Evolutionary conservation across 768 basidiomycete species (phyloP).

Genomic region (Hortiboletus campestris): DNA sequence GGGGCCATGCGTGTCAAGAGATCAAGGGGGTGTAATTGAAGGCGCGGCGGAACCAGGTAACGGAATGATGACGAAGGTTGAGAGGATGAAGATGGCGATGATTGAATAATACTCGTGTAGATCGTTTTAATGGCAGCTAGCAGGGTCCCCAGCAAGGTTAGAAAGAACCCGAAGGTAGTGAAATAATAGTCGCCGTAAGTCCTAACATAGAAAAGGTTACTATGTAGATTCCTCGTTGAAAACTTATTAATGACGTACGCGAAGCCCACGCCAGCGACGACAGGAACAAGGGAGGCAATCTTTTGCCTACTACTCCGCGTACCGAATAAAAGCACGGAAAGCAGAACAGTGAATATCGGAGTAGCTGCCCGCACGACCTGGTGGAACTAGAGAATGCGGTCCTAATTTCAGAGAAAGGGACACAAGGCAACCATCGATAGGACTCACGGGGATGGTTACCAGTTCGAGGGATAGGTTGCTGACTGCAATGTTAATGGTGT

Average conservation of each 20-base stretch:
- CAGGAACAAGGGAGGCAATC: conserved; percentile 73
- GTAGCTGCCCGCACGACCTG: conserved; percentile 94
- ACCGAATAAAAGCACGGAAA: conserved; percentile 70
- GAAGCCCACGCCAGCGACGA: conserved; percentile 86
- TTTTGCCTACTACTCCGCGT: conserved; percentile 59
- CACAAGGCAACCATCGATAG: not conserved
- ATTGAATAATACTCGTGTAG: conserved; percentile 78
- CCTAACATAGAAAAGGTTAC: conserved; percentile 39
- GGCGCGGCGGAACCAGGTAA: conserved; percentile 32
- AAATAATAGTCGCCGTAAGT: conserved; percentile 97
- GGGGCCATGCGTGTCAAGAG: conserved; percentile 89
- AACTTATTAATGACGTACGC: conserved; percentile 48
- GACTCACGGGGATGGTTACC: conserved; percentile 84
- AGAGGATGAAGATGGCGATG: conserved; percentile 30
- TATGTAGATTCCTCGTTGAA: not conserved
- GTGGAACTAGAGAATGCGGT: conserved; percentile 68
- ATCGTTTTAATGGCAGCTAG: conserved; percentile 94
- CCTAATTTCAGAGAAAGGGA: not conserved
- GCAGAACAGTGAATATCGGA: conserved; percentile 85
- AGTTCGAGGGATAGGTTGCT: conserved; percentile 88
- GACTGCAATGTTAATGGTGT: conserved; percentile 91
- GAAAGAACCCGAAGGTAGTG: conserved; percentile 76
- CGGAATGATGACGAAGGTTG: conserved; percentile 16
- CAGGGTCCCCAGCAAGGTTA: conserved; percentile 88
- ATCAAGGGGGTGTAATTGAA: conserved; percentile 72